Conservation (phyloP, 2,329 filamentous ascomycete species). For the Talaromyces funiculosus region DNA sequence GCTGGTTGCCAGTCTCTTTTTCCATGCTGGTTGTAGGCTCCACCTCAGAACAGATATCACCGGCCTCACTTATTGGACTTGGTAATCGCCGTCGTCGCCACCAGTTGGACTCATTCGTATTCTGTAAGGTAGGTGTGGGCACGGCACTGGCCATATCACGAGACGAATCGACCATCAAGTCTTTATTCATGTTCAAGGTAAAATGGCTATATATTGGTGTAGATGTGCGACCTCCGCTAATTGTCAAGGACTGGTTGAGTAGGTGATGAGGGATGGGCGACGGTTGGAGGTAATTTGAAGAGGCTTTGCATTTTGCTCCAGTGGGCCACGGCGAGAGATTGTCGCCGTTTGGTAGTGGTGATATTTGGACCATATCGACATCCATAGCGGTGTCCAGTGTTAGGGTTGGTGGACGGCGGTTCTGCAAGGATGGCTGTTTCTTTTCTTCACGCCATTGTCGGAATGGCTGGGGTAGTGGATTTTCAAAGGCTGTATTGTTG, state of each 20-base stretch:
- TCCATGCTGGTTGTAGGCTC: background rate
- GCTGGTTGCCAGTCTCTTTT: background rate
- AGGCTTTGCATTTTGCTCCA: slow-evolving; percentile 15
- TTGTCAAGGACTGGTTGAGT: slow-evolving; percentile 27
- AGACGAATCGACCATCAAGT: slow-evolving; percentile 11
- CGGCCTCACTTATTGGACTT: slow-evolving; percentile 37
- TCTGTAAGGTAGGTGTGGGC: background rate
- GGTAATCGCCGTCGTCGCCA: slow-evolving; percentile 28
- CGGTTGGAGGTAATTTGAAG: slow-evolving; percentile 18
- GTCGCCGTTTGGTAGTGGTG: slow-evolving; percentile 17
- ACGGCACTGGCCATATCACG: background rate
- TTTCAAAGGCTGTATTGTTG: slow-evolving; percentile 12
- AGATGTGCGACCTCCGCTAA: slow-evolving; percentile 25
- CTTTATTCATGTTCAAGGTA: slow-evolving; percentile 19
- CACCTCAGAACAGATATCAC: slow-evolving; percentile 15
- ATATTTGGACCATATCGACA: slow-evolving; percentile 25
- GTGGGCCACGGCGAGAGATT: slow-evolving; percentile 20
- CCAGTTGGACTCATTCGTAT: slow-evolving; percentile 16
- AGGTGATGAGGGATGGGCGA: slow-evolving; percentile 27
- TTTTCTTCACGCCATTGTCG: slow-evolving; percentile 10
- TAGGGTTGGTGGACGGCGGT: slow-evolving; percentile 10
- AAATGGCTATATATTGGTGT: slow-evolving; percentile 28
- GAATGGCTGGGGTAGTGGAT: slow-evolving; percentile 11
- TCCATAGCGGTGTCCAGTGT: slow-evolving; percentile 22
- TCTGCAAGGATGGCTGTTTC: slow-evolving; percentile 7